phyloP scores from a whole-genome alignment of 306 rosid species.

The Begonia loranthoides region DNA sequence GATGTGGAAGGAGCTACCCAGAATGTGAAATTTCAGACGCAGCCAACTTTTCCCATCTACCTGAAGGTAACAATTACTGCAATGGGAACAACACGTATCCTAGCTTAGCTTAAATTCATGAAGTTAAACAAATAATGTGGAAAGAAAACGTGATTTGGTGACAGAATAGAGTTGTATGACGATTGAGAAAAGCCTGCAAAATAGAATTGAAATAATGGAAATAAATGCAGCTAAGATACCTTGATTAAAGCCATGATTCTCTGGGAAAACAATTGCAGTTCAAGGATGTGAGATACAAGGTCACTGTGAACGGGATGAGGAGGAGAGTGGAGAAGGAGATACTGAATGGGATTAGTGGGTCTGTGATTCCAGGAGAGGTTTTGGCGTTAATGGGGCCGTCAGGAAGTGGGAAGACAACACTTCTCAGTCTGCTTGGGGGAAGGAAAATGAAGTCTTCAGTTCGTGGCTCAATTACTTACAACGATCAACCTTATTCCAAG shows the following conservation, averaged over 20 bases:
- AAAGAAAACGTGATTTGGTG: too few relatives aligned
- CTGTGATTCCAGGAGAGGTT: slow-evolving; percentile 82
- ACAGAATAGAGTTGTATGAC: too few relatives aligned
- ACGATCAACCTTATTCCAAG: slow-evolving; percentile 75
- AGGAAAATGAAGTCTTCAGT: slow-evolving; percentile 29
- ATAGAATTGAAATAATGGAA: too few relatives aligned
- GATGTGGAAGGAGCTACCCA: slow-evolving; percentile 67
- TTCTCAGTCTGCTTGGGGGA: slow-evolving; percentile 75
- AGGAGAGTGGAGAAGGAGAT: slow-evolving; percentile 62
- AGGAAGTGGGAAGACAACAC: slow-evolving; percentile 92
- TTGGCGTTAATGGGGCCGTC: slow-evolving; percentile 98
- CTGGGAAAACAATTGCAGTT: slow-evolving; percentile 39
- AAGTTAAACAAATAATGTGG: too few relatives aligned
- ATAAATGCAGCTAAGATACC: background rate
- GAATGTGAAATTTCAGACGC: slow-evolving; percentile 47
- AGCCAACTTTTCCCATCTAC: slow-evolving; percentile 68
- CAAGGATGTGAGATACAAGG: slow-evolving; percentile 73
- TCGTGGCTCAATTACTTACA: slow-evolving; percentile 63
- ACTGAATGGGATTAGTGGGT: slow-evolving; percentile 69
- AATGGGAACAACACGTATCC: too few relatives aligned
- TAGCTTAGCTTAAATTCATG: too few relatives aligned
- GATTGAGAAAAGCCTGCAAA: too few relatives aligned
- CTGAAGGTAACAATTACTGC: slow-evolving; percentile 53
- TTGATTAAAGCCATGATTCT: slow-evolving; percentile 9
- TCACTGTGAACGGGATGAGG: slow-evolving; percentile 53